phyloP scores from a whole-genome alignment of 192 early-diverging fungal genomes.

The Thamnidium elegans region DNA sequence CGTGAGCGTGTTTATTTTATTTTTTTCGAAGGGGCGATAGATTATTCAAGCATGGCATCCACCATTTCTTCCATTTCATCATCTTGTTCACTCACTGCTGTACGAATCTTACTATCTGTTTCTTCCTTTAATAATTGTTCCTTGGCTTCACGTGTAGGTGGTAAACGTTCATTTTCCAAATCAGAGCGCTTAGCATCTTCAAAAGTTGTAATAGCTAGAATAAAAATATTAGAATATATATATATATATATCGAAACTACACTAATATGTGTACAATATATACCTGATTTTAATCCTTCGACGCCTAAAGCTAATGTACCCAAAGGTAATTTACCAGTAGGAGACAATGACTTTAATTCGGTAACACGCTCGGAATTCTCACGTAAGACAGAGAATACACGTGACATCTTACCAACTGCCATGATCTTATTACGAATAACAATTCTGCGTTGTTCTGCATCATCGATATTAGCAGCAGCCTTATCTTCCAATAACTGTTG shows the following conservation, averaged over 20 bases:
- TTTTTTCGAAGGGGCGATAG: too few relatives aligned
- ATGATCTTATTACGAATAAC: constrained; percentile 87
- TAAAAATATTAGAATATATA: background rate
- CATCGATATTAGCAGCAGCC: constrained; percentile 29
- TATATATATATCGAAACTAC: background rate
- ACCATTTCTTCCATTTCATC: constrained; percentile 24
- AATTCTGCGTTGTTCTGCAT: constrained; percentile 61
- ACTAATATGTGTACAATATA: background rate
- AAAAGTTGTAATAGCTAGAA: constrained; percentile 82
- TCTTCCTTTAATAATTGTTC: constrained; percentile 33
- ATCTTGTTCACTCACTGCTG: constrained; percentile 31
- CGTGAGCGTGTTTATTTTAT: too few relatives aligned
- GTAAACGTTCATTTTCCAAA: constrained; percentile 89
- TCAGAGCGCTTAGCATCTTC: constrained; percentile 92
- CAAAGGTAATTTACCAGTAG: constrained; percentile 76
- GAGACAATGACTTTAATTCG: constrained; percentile 89
- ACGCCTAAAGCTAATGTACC: constrained; percentile 87
- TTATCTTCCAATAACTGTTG: constrained; percentile 23
- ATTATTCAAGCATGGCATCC: constrained; percentile 26
- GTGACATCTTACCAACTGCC: constrained; percentile 89
- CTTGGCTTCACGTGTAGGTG: constrained; percentile 63
- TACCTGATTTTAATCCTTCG: constrained; percentile 87
- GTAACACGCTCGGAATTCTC: constrained; percentile 90
- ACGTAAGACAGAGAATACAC: constrained; percentile 87
- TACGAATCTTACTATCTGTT: constrained; percentile 31